A percentile compares a stretch with the other conserved stretches of the same genome.
Evolutionary conservation across 495 filamentous ascomycete genomes (phyloP).

Genomic region (Choiromyces venosus): DNA sequence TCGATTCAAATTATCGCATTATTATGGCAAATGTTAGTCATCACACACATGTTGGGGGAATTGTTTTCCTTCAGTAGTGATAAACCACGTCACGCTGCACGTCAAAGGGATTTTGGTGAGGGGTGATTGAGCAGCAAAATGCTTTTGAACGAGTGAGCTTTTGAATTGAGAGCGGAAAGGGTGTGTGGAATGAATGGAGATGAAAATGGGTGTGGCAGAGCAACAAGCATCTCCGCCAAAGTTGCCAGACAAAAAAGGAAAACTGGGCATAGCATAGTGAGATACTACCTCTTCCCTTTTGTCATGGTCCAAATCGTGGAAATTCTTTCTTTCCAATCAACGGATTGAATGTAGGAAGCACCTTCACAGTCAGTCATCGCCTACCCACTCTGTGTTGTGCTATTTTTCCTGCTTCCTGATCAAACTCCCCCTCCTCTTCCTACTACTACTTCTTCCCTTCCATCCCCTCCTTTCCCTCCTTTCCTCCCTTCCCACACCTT

Average conservation of each 20-base stretch:
- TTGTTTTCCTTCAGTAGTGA: background rate
- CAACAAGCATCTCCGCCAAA: background rate
- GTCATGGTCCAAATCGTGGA: background rate
- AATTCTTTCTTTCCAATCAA: background rate
- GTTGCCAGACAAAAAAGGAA: background rate
- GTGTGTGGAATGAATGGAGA: background rate
- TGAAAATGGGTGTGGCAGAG: background rate
- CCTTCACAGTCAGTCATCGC: background rate
- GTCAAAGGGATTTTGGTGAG: background rate
- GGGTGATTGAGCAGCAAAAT: background rate
- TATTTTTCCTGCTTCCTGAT: background rate
- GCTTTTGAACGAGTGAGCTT: background rate
- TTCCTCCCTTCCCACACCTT: background rate
- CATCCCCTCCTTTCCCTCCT: background rate
- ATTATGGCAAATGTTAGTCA: background rate
- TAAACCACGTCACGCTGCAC: constrained; percentile 20
- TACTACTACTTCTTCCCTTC: background rate
- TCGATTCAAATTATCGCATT: background rate
- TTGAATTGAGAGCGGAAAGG: background rate
- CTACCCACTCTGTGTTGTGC: background rate
- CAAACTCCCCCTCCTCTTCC: background rate
- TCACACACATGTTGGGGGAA: background rate
- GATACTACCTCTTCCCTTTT: background rate
- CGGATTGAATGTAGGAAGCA: background rate
- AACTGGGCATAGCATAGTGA: background rate